Base-by-base conservation (phyloP, 176 grass and related monocot genomes). In the Oryza glumipatula region DNA sequence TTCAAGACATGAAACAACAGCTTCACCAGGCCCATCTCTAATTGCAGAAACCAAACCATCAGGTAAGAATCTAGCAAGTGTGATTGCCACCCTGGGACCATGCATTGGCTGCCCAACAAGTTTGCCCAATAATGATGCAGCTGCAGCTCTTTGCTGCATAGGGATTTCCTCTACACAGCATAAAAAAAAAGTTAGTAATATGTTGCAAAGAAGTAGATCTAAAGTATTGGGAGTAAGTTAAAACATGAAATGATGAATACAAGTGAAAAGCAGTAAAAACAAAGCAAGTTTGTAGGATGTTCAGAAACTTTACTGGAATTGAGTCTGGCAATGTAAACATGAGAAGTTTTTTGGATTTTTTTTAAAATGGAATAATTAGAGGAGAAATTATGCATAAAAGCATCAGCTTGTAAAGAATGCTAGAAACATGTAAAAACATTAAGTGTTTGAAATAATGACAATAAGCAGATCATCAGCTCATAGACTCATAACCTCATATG, bases 101-200 rank as follows among this genome's bases (percentile, higher is more conserved):
- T 99, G 96, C 96, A 99, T 99, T 68, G 96, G 94, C 58, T 99
- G 96, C 65, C 93, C 89, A 87, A 94, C 88, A 81, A 99, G 91
- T 81, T 99, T 99, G 61, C 93, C 86, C 81, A 99, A 89, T 81
- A 99, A 88, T 26, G 96, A 94, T 76, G 96, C 93, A 87, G 96
- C 93, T 69, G 89, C 84, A 74, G 96, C 96, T 83, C 96, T 91
- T 89, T 99, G 93, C 45, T 94, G 96, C 58, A 99, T 89, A 78
- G 96, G 88, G 76, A 99, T 92, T 96, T 92, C 89, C 73, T 94
- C 94, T 98, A 83, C 70, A 92, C 74, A 81, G 68, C 71, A 77
- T 19, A 90, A 78, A 44, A 51, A 49, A 86, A 17, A 66, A 83
- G 76, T 90, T 35, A 92, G 67, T 67, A 86, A 44, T 54, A 79